phyloP scores from a whole-genome alignment of 805 yeast genomes.

The Cyberlindnera japonica region DNA sequence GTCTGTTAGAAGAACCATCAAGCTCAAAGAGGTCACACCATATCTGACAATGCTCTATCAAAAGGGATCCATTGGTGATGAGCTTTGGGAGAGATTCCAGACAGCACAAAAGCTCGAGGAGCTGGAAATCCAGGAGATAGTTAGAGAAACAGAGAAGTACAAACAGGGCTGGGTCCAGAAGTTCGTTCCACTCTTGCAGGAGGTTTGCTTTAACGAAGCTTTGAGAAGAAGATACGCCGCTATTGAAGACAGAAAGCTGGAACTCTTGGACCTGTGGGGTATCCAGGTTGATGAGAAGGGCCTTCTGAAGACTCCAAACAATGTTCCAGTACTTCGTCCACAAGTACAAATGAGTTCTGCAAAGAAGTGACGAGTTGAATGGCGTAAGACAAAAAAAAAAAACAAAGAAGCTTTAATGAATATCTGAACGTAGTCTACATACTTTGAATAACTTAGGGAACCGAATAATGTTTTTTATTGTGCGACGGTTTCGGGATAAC shows the following conservation, averaged over 20 bases:
- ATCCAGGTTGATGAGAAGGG: conserved; percentile 19
- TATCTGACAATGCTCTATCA: conserved; percentile 71
- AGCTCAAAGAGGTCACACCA: conserved; percentile 74
- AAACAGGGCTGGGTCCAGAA: conserved; percentile 79
- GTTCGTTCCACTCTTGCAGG: conserved; percentile 77
- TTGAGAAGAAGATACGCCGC: conserved; percentile 64
- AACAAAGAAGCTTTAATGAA: too few species aligned
- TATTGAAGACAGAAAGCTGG: conserved; percentile 36
- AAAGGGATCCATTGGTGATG: conserved; percentile 89
- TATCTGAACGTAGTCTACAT: too few species aligned
- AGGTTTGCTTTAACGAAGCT: conserved; percentile 90
- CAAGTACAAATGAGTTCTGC: background rate
- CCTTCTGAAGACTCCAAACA: conserved; percentile 18
- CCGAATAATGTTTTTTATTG: too few species aligned
- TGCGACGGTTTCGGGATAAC: too few species aligned
- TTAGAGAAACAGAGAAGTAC: conserved; percentile 65
- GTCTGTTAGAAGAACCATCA: conserved; percentile 77
- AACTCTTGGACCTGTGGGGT: conserved; percentile 33
- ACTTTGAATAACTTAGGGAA: too few species aligned
- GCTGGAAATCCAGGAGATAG: conserved; percentile 72
- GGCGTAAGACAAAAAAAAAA: too few species aligned
- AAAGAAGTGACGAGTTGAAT: too few species aligned
- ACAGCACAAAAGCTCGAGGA: conserved; percentile 77
- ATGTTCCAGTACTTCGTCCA: background rate
- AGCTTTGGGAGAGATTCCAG: conserved; percentile 72